These are phyloP conservation scores for Sclerotinia trifoliorum DNA, from an alignment of 2,329 filamentous ascomycete genomes.

Conservation along the genomic window DNA sequence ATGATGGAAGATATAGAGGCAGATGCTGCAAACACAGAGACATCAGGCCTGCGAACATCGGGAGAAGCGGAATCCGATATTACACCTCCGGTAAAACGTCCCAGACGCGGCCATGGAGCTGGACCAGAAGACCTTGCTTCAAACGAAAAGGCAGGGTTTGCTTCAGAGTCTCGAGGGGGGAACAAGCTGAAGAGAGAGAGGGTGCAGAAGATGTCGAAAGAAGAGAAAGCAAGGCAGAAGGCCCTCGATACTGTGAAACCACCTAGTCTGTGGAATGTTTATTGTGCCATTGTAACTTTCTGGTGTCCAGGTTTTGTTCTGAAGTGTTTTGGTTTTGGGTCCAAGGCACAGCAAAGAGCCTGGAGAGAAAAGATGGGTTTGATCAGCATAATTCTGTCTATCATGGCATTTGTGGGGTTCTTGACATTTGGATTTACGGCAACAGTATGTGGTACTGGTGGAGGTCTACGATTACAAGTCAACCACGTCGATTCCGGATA, in stretches of 20 bases:
- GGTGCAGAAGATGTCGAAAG: slow-evolving; percentile 65
- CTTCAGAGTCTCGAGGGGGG: slow-evolving; percentile 32
- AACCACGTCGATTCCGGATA: slow-evolving; percentile 80
- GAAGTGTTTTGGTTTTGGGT: slow-evolving; percentile 78
- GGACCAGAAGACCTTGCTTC: slow-evolving; percentile 30
- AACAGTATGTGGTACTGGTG: slow-evolving; percentile 74
- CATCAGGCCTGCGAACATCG: slow-evolving; percentile 37
- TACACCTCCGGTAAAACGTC: slow-evolving; percentile 33
- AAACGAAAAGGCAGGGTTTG: slow-evolving; percentile 34
- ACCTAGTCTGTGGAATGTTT: slow-evolving; percentile 90
- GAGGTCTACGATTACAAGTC: slow-evolving; percentile 68
- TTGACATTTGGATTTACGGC: slow-evolving; percentile 95
- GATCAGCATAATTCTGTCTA: slow-evolving; percentile 85
- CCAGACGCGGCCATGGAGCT: slow-evolving; percentile 28
- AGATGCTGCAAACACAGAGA: slow-evolving; percentile 35
- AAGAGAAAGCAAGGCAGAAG: slow-evolving; percentile 57
- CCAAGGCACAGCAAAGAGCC: slow-evolving; percentile 83
- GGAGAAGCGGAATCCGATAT: slow-evolving; percentile 37
- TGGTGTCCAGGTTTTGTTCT: slow-evolving; percentile 88
- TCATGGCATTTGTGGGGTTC: slow-evolving; percentile 89
- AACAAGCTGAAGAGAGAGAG: slow-evolving; percentile 44
- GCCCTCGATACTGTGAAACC: slow-evolving; percentile 66
- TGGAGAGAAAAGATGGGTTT: slow-evolving; percentile 99
- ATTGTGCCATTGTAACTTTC: slow-evolving; percentile 91
- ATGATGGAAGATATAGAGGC: slow-evolving; percentile 75